Conservation (phyloP, 495 filamentous ascomycete genomes). For the Xylaria nigripes region DNA sequence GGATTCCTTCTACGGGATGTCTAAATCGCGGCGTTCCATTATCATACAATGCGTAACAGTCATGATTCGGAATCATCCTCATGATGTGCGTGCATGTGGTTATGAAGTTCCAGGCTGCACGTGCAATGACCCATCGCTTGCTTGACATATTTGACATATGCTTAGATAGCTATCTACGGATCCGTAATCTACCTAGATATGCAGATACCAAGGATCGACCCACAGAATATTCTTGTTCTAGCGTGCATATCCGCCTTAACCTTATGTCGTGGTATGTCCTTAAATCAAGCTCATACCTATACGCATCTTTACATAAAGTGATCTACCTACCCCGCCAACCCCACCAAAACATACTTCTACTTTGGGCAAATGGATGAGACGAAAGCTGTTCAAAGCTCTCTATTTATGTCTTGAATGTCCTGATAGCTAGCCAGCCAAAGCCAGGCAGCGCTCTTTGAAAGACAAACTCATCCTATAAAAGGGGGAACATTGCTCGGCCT, state of each 20-base stretch:
- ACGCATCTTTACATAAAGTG: too few relatives aligned
- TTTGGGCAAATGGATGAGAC: conserved; percentile 3
- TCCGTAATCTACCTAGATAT: too few relatives aligned
- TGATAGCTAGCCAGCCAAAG: too few relatives aligned
- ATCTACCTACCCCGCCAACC: conserved; percentile 25
- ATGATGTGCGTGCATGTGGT: not conserved
- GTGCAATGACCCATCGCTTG: too few relatives aligned
- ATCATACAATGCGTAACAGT: not conserved
- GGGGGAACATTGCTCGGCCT: not conserved
- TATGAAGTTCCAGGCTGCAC: too few relatives aligned
- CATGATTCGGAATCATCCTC: not conserved
- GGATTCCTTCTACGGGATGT: conserved; percentile 15
- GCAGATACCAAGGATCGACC: too few relatives aligned
- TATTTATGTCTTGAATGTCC: not conserved
- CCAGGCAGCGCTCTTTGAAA: too few relatives aligned
- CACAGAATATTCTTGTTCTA: not conserved
- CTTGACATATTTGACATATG: not conserved
- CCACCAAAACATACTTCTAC: conserved; percentile 26
- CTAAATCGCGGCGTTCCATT: not conserved
- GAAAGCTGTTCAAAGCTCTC: not conserved
- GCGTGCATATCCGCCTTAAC: too few relatives aligned
- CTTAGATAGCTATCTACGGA: too few relatives aligned
- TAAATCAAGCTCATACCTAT: not conserved
- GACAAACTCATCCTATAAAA: too few relatives aligned
- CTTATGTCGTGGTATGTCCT: too few relatives aligned